Base-by-base conservation (phyloP, 23 red algal species). In the Chondrus crispus region DNA sequence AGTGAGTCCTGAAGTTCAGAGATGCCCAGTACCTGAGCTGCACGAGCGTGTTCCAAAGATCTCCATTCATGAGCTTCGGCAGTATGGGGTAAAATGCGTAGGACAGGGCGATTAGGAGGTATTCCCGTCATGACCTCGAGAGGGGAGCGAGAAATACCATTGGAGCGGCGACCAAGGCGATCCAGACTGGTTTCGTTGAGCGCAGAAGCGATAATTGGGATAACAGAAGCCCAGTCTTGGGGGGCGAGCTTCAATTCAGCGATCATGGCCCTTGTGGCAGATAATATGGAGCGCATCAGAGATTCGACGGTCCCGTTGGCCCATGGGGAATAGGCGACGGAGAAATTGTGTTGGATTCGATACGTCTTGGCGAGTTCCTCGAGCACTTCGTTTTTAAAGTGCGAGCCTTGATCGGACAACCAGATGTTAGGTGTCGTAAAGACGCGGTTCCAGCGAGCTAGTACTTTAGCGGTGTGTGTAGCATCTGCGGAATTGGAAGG, bases 1-100 rank as follows among this genome's bases (percentile, higher is more conserved):
- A 82, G 51, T 18, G 44, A 8, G 30, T n/a, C 7, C 51, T 82
- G 51, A 4, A 63, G 26, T 60, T 82, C 47, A 7, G 29, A 14
- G 51, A 82, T 82, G 20, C n/a, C 28, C 6, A 82, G 6, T 36
- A 60, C 78, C 55, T 82, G 45, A 9, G 33, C 28, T 32, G 46
- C 40, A 36, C 78, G 46, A 45, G 78, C 78, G 78, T 82, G 78
- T 5, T 82, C 78, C 26, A 82, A 35, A 47, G 28, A 55, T 38
- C 55, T 82, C 32, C 44, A 26, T 30, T 51, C 24, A 53, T 10
- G 26, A 14, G 6, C n/a, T n/a, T 24, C 40, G 78, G 40, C 1
- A 22, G 2, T 30, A 11, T 8, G 26, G 24, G 2, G 78, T 58
- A 83, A 38, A 10, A 60, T 60, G 10, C 78, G 46, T 10, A 88